Conservation (phyloP, 2,329 filamentous ascomycete genomes). For the Fusarium brevicatenulatum region DNA sequence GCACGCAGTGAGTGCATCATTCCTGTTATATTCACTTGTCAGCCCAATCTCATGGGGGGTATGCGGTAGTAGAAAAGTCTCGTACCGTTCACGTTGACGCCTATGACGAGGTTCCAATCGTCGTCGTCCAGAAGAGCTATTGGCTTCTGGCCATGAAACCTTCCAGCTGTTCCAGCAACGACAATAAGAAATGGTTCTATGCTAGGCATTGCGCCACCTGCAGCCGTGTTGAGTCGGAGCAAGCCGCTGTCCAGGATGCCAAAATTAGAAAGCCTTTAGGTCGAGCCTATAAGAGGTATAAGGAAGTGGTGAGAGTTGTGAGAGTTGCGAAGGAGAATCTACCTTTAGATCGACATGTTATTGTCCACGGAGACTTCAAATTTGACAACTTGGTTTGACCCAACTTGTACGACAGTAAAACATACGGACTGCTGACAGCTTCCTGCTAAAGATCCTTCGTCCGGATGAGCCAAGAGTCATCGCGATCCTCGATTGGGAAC, state of each 20-base stretch:
- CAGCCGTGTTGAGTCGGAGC: background rate
- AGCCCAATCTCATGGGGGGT: background rate
- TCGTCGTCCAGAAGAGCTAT: background rate
- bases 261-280: background rate
- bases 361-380: background rate
- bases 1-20: background rate
- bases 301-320: background rate
- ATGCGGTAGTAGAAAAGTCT: fast-evolving
- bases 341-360: background rate
- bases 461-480: background rate
- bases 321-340: too few relatives aligned
- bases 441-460: background rate
- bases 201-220: background rate
- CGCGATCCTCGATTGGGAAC: background rate
- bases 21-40: background rate
- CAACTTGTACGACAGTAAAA: background rate
- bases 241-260: background rate
- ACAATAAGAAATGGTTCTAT: background rate
- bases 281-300: background rate
- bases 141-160: background rate
- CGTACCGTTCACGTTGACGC: background rate
- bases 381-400: background rate
- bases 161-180: background rate
- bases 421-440: background rate
- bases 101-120: background rate